phyloP scores from a whole-genome alignment of 495 filamentous ascomycete genomes.

The Lasiosphaeris hirsuta region DNA sequence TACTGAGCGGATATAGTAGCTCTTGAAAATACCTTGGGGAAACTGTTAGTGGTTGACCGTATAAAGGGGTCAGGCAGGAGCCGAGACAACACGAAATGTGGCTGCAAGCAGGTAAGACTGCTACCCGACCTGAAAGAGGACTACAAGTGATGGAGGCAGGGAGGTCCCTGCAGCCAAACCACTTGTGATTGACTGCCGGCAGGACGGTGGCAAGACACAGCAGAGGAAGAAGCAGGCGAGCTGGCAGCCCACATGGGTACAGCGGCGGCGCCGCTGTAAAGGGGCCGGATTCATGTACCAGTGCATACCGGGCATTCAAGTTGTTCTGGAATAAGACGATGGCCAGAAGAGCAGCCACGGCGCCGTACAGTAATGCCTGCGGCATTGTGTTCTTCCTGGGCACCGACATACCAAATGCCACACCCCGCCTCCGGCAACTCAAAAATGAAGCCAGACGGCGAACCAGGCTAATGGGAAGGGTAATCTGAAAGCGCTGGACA shows the following conservation, averaged over 20 bases:
- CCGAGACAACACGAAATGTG: too few species aligned
- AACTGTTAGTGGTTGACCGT: not conserved
- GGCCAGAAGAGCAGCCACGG: slow-evolving; percentile 19
- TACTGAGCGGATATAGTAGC: slow-evolving; percentile 15
- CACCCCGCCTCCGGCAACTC: not conserved
- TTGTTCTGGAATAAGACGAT: slow-evolving; percentile 22
- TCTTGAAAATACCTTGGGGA: slow-evolving; percentile 18
- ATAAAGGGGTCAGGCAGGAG: too few species aligned
- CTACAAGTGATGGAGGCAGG: not conserved
- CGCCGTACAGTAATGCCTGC: slow-evolving; percentile 12
- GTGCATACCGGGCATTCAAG: slow-evolving; percentile 16
- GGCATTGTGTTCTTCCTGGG: not conserved
- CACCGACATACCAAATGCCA: not conserved
- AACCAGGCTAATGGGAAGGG: not conserved
- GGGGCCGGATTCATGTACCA: not conserved
- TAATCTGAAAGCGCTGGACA: not conserved
- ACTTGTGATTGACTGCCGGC: not conserved
- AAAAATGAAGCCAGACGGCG: not conserved
- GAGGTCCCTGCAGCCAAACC: not conserved
- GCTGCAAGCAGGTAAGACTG: too few species aligned
- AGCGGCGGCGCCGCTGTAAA: not conserved
- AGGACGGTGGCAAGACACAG: too few species aligned
- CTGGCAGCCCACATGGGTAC: too few species aligned
- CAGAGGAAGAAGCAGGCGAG: too few species aligned
- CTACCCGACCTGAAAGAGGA: too few species aligned